These are phyloP conservation scores for Orobanche coerulescens DNA, from an alignment of 257 asterid genomes.

Conservation along the genomic window DNA sequence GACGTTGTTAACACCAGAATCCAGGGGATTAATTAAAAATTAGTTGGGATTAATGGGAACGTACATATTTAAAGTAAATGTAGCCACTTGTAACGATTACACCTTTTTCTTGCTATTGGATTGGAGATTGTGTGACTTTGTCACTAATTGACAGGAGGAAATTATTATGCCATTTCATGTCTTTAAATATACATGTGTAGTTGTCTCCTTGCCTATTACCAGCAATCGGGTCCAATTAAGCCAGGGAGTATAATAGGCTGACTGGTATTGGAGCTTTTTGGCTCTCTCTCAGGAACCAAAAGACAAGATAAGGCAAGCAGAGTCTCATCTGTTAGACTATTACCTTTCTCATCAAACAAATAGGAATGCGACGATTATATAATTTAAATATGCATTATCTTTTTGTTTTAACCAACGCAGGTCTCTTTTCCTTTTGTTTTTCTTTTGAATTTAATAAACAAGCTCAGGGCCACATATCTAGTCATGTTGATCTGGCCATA, in stretches of 20 bases:
- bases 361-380: constrained; percentile 23
- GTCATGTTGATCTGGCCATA: constrained; percentile 43
- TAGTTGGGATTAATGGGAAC: no score
- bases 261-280: constrained; percentile 24
- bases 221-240: constrained; percentile 20
- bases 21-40: no score
- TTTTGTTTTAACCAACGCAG: background rate
- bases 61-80: no score
- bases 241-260: constrained; percentile 23
- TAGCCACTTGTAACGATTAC: no score
- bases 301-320: constrained; percentile 37
- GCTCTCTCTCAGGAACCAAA: constrained; percentile 34
- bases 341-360: constrained; percentile 23
- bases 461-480: constrained; percentile 41
- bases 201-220: constrained; percentile 25
- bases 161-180: no score
- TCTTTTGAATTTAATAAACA: constrained; percentile 8
- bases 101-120: no score
- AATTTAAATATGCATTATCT: constrained; percentile 20
- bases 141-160: no score
- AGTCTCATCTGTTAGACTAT: constrained; percentile 32
- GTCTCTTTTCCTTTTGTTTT: background rate
- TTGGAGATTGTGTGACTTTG: no score
- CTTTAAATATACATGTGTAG: constrained; percentile 26
- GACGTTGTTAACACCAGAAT: no score